A percentile compares a stretch with the other conserved stretches of the same genome.
Conservation (phyloP, 192 early-diverging fungal genomes). For the Dissophora ornata region DNA sequence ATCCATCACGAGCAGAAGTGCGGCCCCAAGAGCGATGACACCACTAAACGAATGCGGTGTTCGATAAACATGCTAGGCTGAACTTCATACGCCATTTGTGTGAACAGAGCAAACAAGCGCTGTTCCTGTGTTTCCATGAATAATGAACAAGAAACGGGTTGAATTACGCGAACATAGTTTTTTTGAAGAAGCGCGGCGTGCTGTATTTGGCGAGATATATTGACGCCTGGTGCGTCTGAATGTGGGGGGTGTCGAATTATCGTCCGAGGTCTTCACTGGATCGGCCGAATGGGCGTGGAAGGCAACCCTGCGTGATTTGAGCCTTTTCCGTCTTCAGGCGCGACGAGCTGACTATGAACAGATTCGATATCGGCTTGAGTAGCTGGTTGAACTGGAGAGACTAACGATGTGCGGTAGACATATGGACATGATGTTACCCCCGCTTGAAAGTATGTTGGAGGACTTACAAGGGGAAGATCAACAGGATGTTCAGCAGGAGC, state of each 20-base stretch:
- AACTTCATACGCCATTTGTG: too few relatives aligned
- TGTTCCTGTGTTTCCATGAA: neutral
- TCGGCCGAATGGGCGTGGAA: neutral
- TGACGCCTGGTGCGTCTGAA: too few relatives aligned
- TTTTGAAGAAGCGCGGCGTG: too few relatives aligned
- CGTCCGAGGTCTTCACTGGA: too few relatives aligned
- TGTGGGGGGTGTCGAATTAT: too few relatives aligned
- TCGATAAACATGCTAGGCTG: too few relatives aligned
- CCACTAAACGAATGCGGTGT: slow-evolving; percentile 7
- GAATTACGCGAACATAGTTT: too few relatives aligned
- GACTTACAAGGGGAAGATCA: too few relatives aligned
- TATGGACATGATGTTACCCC: neutral
- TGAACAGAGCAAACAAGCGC: too few relatives aligned
- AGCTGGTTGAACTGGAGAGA: neutral
- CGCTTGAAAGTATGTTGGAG: neutral
- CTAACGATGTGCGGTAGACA: neutral
- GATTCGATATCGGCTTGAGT: neutral
- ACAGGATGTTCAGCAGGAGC: too few relatives aligned
- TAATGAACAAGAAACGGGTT: too few relatives aligned
- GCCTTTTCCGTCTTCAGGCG: neutral
- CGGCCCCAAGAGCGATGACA: neutral
- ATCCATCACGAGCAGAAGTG: slow-evolving; percentile 4
- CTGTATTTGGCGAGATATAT: too few relatives aligned
- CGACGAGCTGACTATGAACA: neutral
- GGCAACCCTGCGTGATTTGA: neutral